Percentiles rank a stretch among this genome's conserved stretches.
Evolutionary conservation across 23 red algal genomes (phyloP).

Genomic region (Agarophyton chilense): DNA sequence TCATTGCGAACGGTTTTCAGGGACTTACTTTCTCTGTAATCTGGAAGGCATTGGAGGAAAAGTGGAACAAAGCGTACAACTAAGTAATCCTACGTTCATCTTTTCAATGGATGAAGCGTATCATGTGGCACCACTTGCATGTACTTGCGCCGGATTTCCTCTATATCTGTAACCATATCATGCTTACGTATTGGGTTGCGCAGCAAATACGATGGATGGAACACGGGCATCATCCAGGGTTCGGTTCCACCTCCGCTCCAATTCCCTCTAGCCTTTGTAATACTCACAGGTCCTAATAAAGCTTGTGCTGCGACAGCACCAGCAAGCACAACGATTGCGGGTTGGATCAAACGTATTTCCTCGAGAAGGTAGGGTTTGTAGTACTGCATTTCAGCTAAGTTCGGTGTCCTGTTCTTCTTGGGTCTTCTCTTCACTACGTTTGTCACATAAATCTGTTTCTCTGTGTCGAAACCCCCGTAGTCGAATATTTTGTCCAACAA

Average conservation of each 20-base stretch:
- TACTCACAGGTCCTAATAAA: slow-evolving; percentile 37
- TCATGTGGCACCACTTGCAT: slow-evolving; percentile 41
- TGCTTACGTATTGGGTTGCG: slow-evolving; percentile 56
- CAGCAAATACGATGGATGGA: slow-evolving; percentile 77
- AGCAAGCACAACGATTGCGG: slow-evolving; percentile 53
- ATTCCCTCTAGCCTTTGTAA: slow-evolving; percentile 58
- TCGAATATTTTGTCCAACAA: slow-evolving; percentile 76
- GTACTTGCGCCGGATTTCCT: slow-evolving; percentile 59
- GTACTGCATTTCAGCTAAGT: slow-evolving; percentile 50
- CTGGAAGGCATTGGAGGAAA: slow-evolving; percentile 75
- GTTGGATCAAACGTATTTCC: slow-evolving; percentile 73
- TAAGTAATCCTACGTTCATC: neutral
- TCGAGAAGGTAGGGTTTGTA: slow-evolving; percentile 73
- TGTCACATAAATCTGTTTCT: slow-evolving; percentile 74
- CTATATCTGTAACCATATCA: slow-evolving; percentile 73
- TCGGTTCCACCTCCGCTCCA: slow-evolving; percentile 40
- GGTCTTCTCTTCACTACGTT: slow-evolving; percentile 84
- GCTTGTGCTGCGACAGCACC: slow-evolving; percentile 60
- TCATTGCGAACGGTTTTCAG: slow-evolving; percentile 82
- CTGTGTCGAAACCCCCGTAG: slow-evolving; percentile 67
- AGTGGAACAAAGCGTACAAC: slow-evolving; percentile 61
- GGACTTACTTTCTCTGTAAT: slow-evolving; percentile 76
- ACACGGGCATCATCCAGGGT: slow-evolving; percentile 57
- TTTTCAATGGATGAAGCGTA: slow-evolving; percentile 25
- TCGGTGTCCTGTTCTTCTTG: slow-evolving; percentile 59